A percentile compares a stretch with the other conserved stretches of the same genome.
Conservation (phyloP, 768 basidiomycete species). For the Auricularia sp. region DNA sequence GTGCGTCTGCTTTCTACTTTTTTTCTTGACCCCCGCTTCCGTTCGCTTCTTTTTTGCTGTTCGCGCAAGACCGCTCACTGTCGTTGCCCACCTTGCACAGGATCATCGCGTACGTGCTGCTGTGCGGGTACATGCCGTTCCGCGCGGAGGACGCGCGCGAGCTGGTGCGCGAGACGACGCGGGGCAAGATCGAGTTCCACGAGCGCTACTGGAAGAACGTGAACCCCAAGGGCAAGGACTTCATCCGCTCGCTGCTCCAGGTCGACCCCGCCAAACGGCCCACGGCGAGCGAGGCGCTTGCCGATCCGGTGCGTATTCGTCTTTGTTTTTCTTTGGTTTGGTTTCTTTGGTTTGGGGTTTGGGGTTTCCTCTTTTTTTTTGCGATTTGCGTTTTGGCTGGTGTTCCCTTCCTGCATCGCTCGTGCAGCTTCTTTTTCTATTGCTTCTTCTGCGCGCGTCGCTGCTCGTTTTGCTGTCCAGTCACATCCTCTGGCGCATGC, state of each 20-base stretch:
- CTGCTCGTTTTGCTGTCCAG: too few species aligned
- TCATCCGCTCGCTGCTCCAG: constrained; percentile 63
- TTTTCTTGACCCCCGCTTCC: too few species aligned
- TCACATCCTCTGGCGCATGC: too few species aligned
- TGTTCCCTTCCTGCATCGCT: too few species aligned
- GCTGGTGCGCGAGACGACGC: constrained; percentile 75
- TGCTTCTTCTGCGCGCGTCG: too few species aligned
- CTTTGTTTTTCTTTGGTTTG: constrained; percentile 4
- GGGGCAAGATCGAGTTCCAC: constrained; percentile 82
- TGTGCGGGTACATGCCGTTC: constrained; percentile 95
- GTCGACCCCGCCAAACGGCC: constrained; percentile 63
- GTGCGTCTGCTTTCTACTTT: too few species aligned
- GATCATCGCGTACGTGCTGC: constrained; percentile 87
- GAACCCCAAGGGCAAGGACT: constrained; percentile 58
- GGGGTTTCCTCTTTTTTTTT: not conserved
- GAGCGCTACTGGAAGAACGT: constrained; percentile 92
- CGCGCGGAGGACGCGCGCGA: constrained; percentile 68
- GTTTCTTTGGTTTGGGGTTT: too few species aligned
- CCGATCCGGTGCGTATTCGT: constrained; percentile 58
- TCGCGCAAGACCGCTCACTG: too few species aligned
- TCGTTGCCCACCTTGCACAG: constrained; percentile 27
- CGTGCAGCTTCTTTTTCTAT: too few species aligned
- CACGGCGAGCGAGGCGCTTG: constrained; percentile 61
- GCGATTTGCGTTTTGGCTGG: too few species aligned
- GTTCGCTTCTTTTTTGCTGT: too few species aligned